Evolutionary conservation across 2,329 filamentous ascomycete genomes (phyloP).

Genomic region (Penicillium digitatum): DNA sequence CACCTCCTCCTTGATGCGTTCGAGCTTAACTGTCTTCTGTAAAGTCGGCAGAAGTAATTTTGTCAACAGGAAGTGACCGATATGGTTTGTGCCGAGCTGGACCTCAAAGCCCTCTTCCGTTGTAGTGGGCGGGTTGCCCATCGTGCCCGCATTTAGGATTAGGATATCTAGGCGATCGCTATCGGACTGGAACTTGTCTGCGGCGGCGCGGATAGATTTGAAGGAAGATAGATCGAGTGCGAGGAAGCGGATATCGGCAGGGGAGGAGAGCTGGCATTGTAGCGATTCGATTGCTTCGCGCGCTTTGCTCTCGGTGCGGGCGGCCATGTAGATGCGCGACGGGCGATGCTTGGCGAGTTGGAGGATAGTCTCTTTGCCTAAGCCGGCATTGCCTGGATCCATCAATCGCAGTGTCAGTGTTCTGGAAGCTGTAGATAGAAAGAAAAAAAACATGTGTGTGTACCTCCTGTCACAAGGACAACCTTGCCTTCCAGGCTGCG

Average conservation of each 20-base stretch:
- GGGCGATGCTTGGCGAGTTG: slow-evolving; percentile 51
- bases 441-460: background rate
- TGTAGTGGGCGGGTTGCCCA: slow-evolving; percentile 39
- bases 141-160: slow-evolving; percentile 48
- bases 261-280: slow-evolving; percentile 30
- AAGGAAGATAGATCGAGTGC: slow-evolving; percentile 52
- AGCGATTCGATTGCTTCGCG: slow-evolving; percentile 45
- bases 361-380: slow-evolving; percentile 47
- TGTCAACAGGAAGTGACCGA: slow-evolving; percentile 46
- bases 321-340: slow-evolving; percentile 53
- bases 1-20: slow-evolving; percentile 29
- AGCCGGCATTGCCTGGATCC: slow-evolving; percentile 43
- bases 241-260: slow-evolving; percentile 44
- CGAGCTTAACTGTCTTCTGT: slow-evolving; percentile 31
- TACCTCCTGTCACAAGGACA: slow-evolving; percentile 52
- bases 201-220: slow-evolving; percentile 46
- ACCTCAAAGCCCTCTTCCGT: slow-evolving; percentile 45
- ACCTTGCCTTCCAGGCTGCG: slow-evolving; percentile 48
- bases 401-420: background rate
- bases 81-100: slow-evolving; percentile 47
- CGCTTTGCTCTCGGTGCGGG: slow-evolving; percentile 45
- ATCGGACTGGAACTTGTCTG: slow-evolving; percentile 39
- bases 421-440: background rate
- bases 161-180: slow-evolving; percentile 45
- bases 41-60: slow-evolving; percentile 44